Percentiles rank a stretch among this genome's conserved stretches.
Evolutionary conservation across 2,329 filamentous ascomycete species (phyloP).

Genomic region (Penicillium sp.): DNA sequence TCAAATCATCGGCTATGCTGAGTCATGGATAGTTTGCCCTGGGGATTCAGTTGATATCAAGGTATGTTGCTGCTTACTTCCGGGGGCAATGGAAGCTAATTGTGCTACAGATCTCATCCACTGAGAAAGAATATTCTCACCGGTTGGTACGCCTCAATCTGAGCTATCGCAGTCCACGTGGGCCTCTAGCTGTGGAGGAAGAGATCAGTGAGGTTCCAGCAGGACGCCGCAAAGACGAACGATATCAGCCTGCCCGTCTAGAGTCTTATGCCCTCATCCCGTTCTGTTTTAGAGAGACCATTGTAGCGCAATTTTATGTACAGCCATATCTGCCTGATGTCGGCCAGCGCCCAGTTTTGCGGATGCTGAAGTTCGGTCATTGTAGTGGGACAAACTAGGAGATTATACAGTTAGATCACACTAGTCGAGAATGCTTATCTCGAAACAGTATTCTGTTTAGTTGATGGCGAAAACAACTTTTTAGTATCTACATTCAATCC

Average conservation of each 20-base stretch:
- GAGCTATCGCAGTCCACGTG: background rate
- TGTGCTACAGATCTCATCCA: background rate
- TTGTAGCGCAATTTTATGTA: background rate
- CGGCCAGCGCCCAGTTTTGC: background rate
- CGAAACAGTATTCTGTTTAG: too few relatives aligned
- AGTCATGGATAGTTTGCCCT: constrained; percentile 10
- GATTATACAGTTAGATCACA: too few relatives aligned
- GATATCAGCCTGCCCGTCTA: background rate
- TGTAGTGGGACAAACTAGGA: background rate
- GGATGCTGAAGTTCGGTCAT: background rate
- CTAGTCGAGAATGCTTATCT: too few relatives aligned
- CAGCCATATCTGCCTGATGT: background rate
- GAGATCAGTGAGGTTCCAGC: background rate
- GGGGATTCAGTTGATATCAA: constrained; percentile 4
- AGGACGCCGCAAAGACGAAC: too few relatives aligned
- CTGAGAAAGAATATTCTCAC: background rate
- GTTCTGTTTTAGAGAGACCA: background rate
- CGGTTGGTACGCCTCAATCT: background rate
- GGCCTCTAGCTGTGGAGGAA: background rate
- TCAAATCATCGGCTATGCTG: constrained; percentile 15
- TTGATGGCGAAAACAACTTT: too few relatives aligned
- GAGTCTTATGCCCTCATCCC: background rate
- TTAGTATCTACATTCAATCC: too few relatives aligned
- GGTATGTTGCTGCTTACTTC: constrained; percentile 1
- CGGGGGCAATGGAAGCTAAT: background rate